phyloP scores from a whole-genome alignment of 495 filamentous ascomycete genomes.

The Cercophora sp. region DNA sequence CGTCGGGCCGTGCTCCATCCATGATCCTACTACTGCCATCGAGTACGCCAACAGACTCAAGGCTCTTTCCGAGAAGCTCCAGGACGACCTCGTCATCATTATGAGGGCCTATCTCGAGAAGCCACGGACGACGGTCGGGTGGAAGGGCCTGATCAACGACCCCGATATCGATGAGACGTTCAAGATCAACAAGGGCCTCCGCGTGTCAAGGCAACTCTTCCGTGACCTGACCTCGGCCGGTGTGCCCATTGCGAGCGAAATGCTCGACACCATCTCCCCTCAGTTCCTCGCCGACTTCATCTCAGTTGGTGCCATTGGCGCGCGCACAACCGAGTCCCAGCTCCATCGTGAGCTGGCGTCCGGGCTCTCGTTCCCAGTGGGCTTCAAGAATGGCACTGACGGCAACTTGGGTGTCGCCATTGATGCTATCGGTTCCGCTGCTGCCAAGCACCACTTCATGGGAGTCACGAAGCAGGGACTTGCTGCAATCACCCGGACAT shows the following conservation, averaged over 20 bases:
- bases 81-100: slow-evolving; percentile 80
- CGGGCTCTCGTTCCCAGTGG: slow-evolving; percentile 96
- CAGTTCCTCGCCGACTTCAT: slow-evolving; percentile 91
- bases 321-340: slow-evolving; percentile 95
- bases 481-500: slow-evolving; percentile 88
- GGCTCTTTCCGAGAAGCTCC: slow-evolving; percentile 66
- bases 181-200: slow-evolving; percentile 98
- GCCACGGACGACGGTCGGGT: slow-evolving; percentile 96
- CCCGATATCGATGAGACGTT: slow-evolving; percentile 95
- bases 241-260: slow-evolving; percentile 93
- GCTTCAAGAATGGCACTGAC: slow-evolving; percentile 99
- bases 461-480: slow-evolving; percentile 98
- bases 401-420: slow-evolving; percentile 93
- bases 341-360: slow-evolving; percentile 92
- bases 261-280: slow-evolving; percentile 98
- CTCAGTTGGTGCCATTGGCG: slow-evolving; percentile 92
- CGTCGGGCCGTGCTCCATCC: slow-evolving; percentile 93
- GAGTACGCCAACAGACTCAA: slow-evolving; percentile 82
- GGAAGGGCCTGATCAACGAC: slow-evolving; percentile 99
- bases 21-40: slow-evolving; percentile 82
- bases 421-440: slow-evolving; percentile 89
- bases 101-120: slow-evolving; percentile 99
- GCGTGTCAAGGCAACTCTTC: slow-evolving; percentile 85
- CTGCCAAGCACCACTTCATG: slow-evolving; percentile 93
- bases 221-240: slow-evolving; percentile 78